Percentiles rank a stretch among this genome's conserved stretches.
These are phyloP conservation scores for Bacidia rubella DNA, from an alignment of 495 filamentous ascomycete species.

Conservation along the genomic window DNA sequence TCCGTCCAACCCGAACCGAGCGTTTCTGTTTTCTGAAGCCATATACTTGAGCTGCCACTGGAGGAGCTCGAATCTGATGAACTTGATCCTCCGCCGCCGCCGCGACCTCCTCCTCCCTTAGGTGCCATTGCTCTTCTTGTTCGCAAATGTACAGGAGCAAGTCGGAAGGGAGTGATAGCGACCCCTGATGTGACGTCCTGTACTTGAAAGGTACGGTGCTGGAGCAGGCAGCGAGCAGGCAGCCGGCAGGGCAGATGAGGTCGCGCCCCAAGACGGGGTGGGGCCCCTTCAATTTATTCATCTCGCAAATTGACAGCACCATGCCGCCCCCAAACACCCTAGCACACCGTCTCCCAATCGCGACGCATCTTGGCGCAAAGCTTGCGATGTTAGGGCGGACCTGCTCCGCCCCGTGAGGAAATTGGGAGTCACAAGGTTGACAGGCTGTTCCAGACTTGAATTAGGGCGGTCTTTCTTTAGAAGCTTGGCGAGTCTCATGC, in stretches of 20 bases:
- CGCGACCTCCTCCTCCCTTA: neutral
- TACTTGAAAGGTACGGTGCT: neutral
- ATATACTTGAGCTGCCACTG: neutral
- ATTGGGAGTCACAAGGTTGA: no score
- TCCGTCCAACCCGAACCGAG: neutral
- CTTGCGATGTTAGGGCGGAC: neutral
- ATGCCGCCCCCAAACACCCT: neutral
- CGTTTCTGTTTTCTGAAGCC: neutral
- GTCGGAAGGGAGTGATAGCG: no score
- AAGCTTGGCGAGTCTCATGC: neutral
- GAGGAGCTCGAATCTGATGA: neutral
- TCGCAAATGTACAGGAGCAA: neutral
- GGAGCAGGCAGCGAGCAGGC: neutral
- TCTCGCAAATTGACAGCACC: neutral
- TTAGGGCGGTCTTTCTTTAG: neutral
- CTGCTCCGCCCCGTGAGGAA: neutral
- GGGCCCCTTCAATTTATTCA: neutral
- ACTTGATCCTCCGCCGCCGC: neutral
- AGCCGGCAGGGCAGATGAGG: neutral
- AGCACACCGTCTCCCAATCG: neutral
- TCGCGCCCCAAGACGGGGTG: neutral
- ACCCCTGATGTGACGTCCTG: no score
- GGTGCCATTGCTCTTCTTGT: constrained; percentile 1
- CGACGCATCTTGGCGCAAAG: neutral
- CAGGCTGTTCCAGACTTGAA: neutral